These are phyloP conservation scores for Beauveria brongniartii DNA, from an alignment of 2,329 filamentous ascomycete species.

Conservation along the genomic window DNA sequence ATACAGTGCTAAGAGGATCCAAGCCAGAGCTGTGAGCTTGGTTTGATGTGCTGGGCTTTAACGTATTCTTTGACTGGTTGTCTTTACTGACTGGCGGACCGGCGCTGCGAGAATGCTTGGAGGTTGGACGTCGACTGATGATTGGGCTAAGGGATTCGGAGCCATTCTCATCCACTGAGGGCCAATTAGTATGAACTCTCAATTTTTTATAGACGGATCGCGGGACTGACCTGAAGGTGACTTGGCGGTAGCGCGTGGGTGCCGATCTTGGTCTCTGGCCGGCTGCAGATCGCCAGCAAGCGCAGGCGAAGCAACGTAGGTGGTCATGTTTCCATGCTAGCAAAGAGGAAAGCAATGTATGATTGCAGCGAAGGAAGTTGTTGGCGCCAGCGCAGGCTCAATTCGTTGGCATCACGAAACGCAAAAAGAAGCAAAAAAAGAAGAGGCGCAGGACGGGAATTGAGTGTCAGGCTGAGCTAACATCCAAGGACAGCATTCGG, in stretches of 20 bases:
- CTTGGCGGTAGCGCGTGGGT: not conserved
- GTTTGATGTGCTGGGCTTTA: slow-evolving; percentile 20
- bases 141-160: slow-evolving; percentile 1
- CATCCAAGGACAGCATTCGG: not conserved
- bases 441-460: not conserved
- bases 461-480: not conserved
- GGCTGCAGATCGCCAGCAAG: slow-evolving; percentile 2
- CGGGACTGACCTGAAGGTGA: not conserved
- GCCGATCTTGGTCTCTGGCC: slow-evolving; percentile 4
- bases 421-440: not conserved
- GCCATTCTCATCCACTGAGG: not conserved
- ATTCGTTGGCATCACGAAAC: not conserved
- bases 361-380: not conserved
- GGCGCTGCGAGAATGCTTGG: slow-evolving; percentile 7
- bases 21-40: slow-evolving; percentile 22
- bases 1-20: slow-evolving; percentile 31
- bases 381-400: not conserved
- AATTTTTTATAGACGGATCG: not conserved
- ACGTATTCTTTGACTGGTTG: slow-evolving; percentile 20
- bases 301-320: slow-evolving; percentile 5
- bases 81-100: slow-evolving; percentile 18
- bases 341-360: not conserved
- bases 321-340: slow-evolving; percentile 11
- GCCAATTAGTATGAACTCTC: not conserved
- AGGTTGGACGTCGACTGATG: slow-evolving; percentile 2